A percentile compares a stretch with the other conserved stretches of the same genome.
phyloP scores from a whole-genome alignment of 2,329 filamentous ascomycete species.

The Elsinoe necatrix region DNA sequence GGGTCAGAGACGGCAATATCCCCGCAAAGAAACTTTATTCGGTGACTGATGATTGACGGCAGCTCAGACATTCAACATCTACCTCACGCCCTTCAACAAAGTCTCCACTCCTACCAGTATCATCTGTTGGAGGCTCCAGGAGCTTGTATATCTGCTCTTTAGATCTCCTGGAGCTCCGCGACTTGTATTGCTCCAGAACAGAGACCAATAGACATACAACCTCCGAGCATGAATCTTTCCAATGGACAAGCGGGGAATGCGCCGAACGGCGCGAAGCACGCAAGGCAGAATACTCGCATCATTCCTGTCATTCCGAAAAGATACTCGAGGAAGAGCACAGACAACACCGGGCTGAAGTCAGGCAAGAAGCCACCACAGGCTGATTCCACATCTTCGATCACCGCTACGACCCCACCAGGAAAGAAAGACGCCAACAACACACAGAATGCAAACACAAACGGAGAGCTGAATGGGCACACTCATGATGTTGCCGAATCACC shows the following conservation, averaged over 20 bases:
- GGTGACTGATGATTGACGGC: background rate
- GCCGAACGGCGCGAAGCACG: constrained; percentile 5
- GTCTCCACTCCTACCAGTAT: background rate
- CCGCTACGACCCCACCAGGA: background rate
- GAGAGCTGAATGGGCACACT: background rate
- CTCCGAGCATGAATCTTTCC: constrained; percentile 3
- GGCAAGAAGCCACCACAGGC: background rate
- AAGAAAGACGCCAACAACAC: background rate
- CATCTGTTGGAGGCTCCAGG: constrained; percentile 11
- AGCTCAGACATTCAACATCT: background rate
- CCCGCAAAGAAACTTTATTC: constrained; percentile 4
- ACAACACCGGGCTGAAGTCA: background rate
- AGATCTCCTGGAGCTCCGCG: constrained; percentile 15
- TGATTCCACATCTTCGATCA: background rate
- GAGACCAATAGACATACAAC: background rate
- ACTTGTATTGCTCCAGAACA: background rate
- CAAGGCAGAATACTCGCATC: constrained; percentile 12
- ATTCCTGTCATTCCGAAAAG: constrained; percentile 11
- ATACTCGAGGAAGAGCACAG: constrained; percentile 1
- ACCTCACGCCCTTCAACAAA: background rate
- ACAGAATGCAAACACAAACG: background rate
- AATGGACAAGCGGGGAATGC: constrained; percentile 14
- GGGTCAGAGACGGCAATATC: background rate
- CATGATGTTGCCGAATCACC: background rate
- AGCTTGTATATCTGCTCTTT: background rate